Base-by-base conservation (phyloP, 176 grass and related monocot species). In the Ananas comosus region DNA sequence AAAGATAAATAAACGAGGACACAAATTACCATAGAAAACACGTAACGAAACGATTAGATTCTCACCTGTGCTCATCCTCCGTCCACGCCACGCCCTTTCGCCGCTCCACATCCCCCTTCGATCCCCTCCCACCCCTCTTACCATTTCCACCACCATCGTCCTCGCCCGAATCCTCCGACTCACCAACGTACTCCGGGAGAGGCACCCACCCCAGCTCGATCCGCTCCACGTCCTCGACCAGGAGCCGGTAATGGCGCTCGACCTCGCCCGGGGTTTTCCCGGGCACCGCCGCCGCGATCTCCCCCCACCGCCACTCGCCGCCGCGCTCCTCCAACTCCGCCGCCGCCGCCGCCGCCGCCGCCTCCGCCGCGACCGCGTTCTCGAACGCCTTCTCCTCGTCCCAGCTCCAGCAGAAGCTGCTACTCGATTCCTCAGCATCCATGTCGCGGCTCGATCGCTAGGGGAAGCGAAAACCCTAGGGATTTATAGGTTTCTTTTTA, bases 311-410 rank as follows among this genome's bases (percentile, higher is more conserved):
- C 33, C 33, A 42, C 33, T 42, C 33, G 33, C 33, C 4, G 33
- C 33, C 4, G 33, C 4, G 33, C 33, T 7, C 33, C 33, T 12
- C 51, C 49, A 14, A 48, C 70, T 29, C 51, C 52, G 16, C 56
- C 13, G 7, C 51, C 25, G 25, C 33, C 33, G 6, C 51, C 49
- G 47, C 67, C 47, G 52, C 24, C n/a, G 27, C 52, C 70, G 25
- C 57, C 70, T n/a, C 51, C 51, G 16, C 56, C 13, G 12, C 51
- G 14, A 59, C 9, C 8, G 70, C 70, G 47, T 48, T 59, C 25
- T 72, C 70, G 58, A 72, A 59, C 17, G 70, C 70, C 52, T 59
- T 72, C 21, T 72, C 70, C 24, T 72, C 52, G 10, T 72, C 70
- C 70, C 70, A 10, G 8, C 12, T 72, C 70, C 70, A 72, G 24